Base-by-base conservation (phyloP, 139 green algal genomes). In the Coelastrella sp. region DNA sequence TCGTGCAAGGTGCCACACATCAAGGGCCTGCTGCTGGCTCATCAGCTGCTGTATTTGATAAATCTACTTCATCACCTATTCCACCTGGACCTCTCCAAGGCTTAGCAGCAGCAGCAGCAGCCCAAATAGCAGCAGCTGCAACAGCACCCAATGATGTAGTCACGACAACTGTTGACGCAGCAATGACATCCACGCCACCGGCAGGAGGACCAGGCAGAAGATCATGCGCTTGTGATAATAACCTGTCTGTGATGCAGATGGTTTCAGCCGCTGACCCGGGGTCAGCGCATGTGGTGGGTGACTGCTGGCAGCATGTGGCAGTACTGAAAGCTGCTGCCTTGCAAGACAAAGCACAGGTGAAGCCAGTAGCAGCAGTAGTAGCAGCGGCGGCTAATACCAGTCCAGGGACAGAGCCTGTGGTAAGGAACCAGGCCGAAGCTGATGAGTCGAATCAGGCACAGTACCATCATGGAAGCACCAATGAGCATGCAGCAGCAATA, bases 81-180 rank as follows among this genome's bases (percentile, higher is more conserved):
- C n/a, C n/a, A n/a, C n/a, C n/a, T n/a, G n/a, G n/a, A n/a, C n/a
- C n/a, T n/a, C n/a, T 69, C 60, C 60, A 38, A 8, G 30, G 2
- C n/a, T 57, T 15, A 57, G 13, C 48, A 57, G 48, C 48, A 57
- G n/a, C n/a, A n/a, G n/a, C n/a, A n/a, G n/a, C n/a, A n/a, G n/a
- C n/a, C n/a, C n/a, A n/a, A n/a, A n/a, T n/a, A 73, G 27, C 64
- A 73, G 64, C 64, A 19, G 7, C 64, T 45, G 64, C 64, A 73
- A 27, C 64, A 73, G 64, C 45, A 21, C 45, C 60, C n/a, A n/a
- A n/a, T n/a, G n/a, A n/a, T n/a, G n/a, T n/a, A n/a, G n/a, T n/a
- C n/a, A n/a, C n/a, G n/a, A n/a, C n/a, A n/a, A n/a, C n/a, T n/a
- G n/a, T n/a, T 13, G 45, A 64, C 53, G 21, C 53, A 64, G 53